A percentile compares a stretch with the other conserved stretches of the same genome.
Conservation (phyloP, 257 asterid species). For the Nyctanthes arbortristis region DNA sequence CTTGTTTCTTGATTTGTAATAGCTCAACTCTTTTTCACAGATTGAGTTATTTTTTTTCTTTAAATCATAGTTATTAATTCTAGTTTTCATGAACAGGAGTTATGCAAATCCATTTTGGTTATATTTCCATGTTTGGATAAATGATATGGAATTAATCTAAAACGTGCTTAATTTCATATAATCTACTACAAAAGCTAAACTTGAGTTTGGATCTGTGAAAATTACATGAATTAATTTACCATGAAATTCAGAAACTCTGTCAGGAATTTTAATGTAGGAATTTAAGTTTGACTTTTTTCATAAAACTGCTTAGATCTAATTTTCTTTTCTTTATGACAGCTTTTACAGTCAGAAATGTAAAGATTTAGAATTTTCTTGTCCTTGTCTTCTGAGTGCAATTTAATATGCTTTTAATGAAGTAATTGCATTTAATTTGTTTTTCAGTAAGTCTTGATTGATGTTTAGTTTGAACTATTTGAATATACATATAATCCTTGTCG, state of each 20-base stretch:
- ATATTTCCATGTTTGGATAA: too few relatives aligned
- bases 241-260: slow-evolving; percentile 14
- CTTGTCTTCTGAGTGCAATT: slow-evolving; percentile 29
- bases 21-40: not conserved
- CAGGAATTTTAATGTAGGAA: too few relatives aligned
- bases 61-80: slow-evolving; percentile 13
- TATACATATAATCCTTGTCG: not conserved
- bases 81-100: slow-evolving; percentile 9
- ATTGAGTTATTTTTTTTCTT: not conserved
- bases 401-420: slow-evolving; percentile 32
- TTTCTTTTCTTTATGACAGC: slow-evolving; percentile 17
- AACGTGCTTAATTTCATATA: too few relatives aligned
- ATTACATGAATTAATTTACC: slow-evolving; percentile 11
- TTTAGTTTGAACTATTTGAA: too few relatives aligned
- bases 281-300: slow-evolving; percentile 11
- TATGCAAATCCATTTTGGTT: too few relatives aligned
- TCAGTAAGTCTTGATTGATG: not conserved
- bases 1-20: not conserved
- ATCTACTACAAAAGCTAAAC: not conserved
- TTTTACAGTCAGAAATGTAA: slow-evolving; percentile 28
- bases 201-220: not conserved
- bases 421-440: too few relatives aligned
- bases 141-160: too few relatives aligned
- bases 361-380: slow-evolving; percentile 17
- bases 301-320: slow-evolving; percentile 33